Conservation (phyloP, 441 rosid genomes). For the Erysimum cheiri region DNA sequence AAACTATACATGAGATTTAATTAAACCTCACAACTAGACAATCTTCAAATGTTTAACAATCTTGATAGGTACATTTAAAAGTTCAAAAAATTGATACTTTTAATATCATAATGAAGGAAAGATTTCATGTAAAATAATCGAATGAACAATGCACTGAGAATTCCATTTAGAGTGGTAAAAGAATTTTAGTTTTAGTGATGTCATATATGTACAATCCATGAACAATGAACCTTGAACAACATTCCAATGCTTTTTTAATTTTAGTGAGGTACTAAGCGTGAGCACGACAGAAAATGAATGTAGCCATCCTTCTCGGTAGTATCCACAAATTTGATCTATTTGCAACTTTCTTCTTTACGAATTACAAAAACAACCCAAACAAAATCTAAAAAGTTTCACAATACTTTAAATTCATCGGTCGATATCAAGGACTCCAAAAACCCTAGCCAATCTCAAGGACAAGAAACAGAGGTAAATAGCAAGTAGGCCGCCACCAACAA, state of each 20-base stretch:
- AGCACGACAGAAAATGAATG: constrained; percentile 25
- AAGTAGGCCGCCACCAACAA: constrained; percentile 72
- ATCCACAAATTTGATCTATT: constrained; percentile 35
- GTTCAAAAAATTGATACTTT: neutral
- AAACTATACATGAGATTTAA: neutral
- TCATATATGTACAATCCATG: constrained; percentile 10
- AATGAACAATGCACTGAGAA: neutral
- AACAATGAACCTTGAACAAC: constrained; percentile 37
- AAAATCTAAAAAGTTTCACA: neutral
- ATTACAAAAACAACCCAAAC: constrained; percentile 26
- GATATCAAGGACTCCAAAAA: constrained; percentile 49
- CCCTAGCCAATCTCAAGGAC: constrained; percentile 65
- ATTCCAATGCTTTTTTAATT: constrained; percentile 7
- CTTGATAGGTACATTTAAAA: neutral
- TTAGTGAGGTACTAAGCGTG: constrained; percentile 17
- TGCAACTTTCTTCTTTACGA: constrained; percentile 22
- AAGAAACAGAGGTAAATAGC: constrained; percentile 60
- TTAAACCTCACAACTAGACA: neutral
- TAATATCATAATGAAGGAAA: neutral
- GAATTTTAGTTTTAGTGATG: neutral
- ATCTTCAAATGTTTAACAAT: neutral
- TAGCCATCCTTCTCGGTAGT: constrained; percentile 18
- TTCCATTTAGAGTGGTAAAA: neutral
- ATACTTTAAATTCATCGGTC: constrained; percentile 18
- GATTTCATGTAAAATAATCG: neutral